phyloP scores from a whole-genome alignment of 768 basidiomycete genomes.

The Lactarius quietus region DNA sequence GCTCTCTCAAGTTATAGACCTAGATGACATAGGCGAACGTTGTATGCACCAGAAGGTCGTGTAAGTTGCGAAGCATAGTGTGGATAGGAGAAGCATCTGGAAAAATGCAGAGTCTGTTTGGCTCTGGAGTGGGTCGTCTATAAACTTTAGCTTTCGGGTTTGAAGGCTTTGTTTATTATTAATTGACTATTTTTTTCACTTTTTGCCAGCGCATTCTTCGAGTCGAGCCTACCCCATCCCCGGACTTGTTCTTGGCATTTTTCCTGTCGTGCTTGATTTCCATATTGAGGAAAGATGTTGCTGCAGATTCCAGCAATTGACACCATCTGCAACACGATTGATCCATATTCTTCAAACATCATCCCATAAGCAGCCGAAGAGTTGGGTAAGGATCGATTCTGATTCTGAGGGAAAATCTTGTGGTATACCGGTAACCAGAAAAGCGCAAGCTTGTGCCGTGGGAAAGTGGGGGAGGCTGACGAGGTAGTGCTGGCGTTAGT shows the following conservation, averaged over 20 bases:
- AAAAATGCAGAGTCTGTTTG: too few species aligned
- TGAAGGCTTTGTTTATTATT: too few species aligned
- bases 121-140: too few species aligned
- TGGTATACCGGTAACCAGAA: slow-evolving; percentile 90
- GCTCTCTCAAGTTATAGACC: too few species aligned
- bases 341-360: slow-evolving; percentile 92
- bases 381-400: slow-evolving; percentile 55
- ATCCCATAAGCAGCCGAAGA: slow-evolving; percentile 85
- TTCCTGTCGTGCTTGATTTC: slow-evolving; percentile 65
- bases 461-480: slow-evolving; percentile 68
- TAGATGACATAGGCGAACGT: too few species aligned
- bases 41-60: too few species aligned
- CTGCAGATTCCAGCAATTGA: slow-evolving; percentile 81
- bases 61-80: too few species aligned
- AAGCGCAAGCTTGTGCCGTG: slow-evolving; percentile 83
- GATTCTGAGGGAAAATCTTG: slow-evolving; percentile 67
- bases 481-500: slow-evolving; percentile 77
- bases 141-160: too few species aligned
- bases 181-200: too few species aligned
- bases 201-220: too few species aligned
- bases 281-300: slow-evolving; percentile 70
- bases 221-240: slow-evolving; percentile 21
- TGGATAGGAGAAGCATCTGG: too few species aligned
- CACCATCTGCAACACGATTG: slow-evolving; percentile 71
- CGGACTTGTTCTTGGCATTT: slow-evolving; percentile 47